Conservation (phyloP, 2,329 filamentous ascomycete genomes). For the Juglanconis oblonga region DNA sequence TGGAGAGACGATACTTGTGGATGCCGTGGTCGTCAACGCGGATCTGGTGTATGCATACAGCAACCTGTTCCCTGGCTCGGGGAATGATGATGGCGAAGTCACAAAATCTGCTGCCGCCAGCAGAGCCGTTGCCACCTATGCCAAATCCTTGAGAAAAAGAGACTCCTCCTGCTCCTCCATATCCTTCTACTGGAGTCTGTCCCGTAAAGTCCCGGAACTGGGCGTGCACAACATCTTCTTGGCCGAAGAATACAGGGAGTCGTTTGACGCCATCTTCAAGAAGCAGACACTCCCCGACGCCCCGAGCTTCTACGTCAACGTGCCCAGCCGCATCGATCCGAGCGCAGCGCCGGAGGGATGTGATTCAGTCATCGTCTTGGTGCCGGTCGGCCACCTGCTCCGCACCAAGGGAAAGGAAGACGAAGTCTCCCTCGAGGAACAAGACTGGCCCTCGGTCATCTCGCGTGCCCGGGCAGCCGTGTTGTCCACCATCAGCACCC, state of each 20-base stretch:
- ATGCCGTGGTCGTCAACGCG: slow-evolving; percentile 68
- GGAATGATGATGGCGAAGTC: not conserved
- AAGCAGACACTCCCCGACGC: slow-evolving; percentile 63
- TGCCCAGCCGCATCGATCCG: slow-evolving; percentile 66
- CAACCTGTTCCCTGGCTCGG: slow-evolving; percentile 56
- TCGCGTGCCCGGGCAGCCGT: slow-evolving; percentile 56
- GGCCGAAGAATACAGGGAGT: slow-evolving; percentile 67
- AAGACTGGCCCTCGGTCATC: slow-evolving; percentile 63
- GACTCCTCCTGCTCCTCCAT: slow-evolving; percentile 68
- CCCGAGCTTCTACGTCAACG: slow-evolving; percentile 75
- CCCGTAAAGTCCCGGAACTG: slow-evolving; percentile 59
- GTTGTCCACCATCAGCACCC: slow-evolving; percentile 56
- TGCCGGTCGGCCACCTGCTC: slow-evolving; percentile 68
- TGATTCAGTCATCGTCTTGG: slow-evolving; percentile 67
- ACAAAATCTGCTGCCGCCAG: not conserved
- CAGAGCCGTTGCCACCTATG: slow-evolving; percentile 27
- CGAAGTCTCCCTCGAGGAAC: slow-evolving; percentile 34
- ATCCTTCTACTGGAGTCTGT: slow-evolving; percentile 73
- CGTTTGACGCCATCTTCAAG: slow-evolving; percentile 75
- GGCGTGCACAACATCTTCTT: slow-evolving; percentile 75
- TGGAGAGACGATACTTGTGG: slow-evolving; percentile 58
- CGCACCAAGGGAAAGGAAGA: slow-evolving; percentile 36
- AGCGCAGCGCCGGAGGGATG: slow-evolving; percentile 63
- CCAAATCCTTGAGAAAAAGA: slow-evolving; percentile 40
- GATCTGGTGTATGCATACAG: slow-evolving; percentile 74